A percentile compares a stretch with the other conserved stretches of the same genome.
Evolutionary conservation across 768 basidiomycete genomes (phyloP).

Genomic region (Candolleomyces eurysporus): DNA sequence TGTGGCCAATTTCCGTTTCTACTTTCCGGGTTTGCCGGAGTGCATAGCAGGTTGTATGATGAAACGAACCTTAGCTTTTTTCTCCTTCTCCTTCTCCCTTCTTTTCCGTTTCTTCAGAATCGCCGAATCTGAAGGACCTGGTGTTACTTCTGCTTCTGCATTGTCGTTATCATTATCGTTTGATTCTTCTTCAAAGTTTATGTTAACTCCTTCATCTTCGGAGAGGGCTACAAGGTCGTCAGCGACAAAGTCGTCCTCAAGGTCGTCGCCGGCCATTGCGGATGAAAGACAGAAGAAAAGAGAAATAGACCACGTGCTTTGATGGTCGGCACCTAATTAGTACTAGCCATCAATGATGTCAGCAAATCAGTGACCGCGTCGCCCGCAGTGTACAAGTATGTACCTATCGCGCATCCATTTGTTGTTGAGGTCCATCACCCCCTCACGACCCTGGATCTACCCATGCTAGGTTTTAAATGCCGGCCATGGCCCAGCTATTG

Average conservation of each 20-base stretch:
- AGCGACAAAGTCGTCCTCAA: conserved; percentile 78
- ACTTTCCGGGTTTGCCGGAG: not conserved
- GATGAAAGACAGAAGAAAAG: not conserved
- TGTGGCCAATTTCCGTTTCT: conserved; percentile 69
- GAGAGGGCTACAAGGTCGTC: conserved; percentile 67
- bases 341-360: too few relatives aligned
- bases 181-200: conserved; percentile 28
- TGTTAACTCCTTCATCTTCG: conserved; percentile 47
- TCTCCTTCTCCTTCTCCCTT: conserved; percentile 71
- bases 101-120: conserved; percentile 68
- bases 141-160: conserved; percentile 31
- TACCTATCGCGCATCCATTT: too few relatives aligned
- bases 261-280: conserved; percentile 57
- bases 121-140: conserved; percentile 15
- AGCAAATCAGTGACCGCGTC: too few relatives aligned
- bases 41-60: not conserved
- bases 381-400: too few relatives aligned
- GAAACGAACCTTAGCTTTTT: conserved; percentile 59
- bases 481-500: too few relatives aligned
- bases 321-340: not conserved
- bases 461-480: too few relatives aligned
- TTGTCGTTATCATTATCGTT: conserved; percentile 40
- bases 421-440: too few relatives aligned
- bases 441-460: too few relatives aligned
- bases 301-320: not conserved